Base-by-base conservation (phyloP, 2,329 filamentous ascomycete genomes). In the Fusarium torreyae region DNA sequence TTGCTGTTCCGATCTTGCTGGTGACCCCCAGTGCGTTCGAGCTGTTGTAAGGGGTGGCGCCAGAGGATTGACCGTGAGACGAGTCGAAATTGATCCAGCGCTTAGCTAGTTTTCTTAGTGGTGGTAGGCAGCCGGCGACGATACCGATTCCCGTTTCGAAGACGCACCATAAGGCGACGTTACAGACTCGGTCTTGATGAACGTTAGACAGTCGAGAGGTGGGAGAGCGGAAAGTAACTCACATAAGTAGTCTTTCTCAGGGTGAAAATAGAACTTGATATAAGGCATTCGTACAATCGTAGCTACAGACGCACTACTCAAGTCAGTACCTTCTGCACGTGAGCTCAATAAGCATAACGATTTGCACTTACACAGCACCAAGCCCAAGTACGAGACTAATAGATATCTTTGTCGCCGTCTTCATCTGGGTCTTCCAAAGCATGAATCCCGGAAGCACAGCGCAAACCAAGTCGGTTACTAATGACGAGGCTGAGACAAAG, bases 391-490 rank as follows among this genome's bases (percentile, higher is more conserved):
- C 63, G 2, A 66, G 22, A 5, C 22, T 58, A 3, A 63, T 43
- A 10, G 53, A 58, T 14, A 66, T 33, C 54, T 66, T 66, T 4
- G 45, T 50, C 28, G 28, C 26, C 14, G 13, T 50, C 49, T 55
- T 46, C 63, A 66, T 66, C 28, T 55, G 44, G 2, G 54, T 31
- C 26, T 63, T 66, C 22, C 55, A 63, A 20, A 66, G 44, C 39
- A 66, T 58, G 14, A 63, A 63, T 1, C 33, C 44, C 0, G 63
- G 58, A n/a, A 66, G 26, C 18, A 66, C 54, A 2, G 63, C 63
- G 17, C 58, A 63, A 2, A 51, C 44, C 43, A 53, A 63, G 14
- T 66, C 58, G 3, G 58, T 66, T 2, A 34, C 20, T 2, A 66
- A 49, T 2, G 57, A 33, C 5, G 52, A 43, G 8, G 62, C 62